A percentile compares a stretch with the other conserved stretches of the same genome.
These are phyloP conservation scores for Nitzschia sp. DNA, from an alignment of 108 stramenopile genomes.

Conservation along the genomic window DNA sequence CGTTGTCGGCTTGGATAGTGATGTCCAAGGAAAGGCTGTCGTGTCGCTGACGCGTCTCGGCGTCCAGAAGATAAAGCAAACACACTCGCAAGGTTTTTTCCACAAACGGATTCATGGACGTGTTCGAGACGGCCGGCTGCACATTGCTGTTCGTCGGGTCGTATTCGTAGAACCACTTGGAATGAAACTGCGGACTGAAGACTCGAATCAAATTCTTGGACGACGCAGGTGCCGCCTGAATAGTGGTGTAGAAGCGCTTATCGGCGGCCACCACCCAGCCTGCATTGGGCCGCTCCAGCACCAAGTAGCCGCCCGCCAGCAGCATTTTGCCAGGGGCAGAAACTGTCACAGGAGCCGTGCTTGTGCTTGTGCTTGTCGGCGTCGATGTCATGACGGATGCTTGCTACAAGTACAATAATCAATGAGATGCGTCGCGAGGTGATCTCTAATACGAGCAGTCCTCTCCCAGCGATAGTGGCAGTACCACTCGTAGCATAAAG, in stretches of 20 bases:
- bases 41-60: neutral
- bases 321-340: slow-evolving; percentile 91
- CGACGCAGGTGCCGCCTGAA: slow-evolving; percentile 17
- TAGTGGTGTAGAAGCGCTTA: slow-evolving; percentile 83
- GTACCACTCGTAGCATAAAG: too few species aligned
- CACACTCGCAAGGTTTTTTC: slow-evolving; percentile 78
- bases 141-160: slow-evolving; percentile 18
- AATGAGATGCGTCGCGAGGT: too few species aligned
- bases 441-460: too few species aligned
- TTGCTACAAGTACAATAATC: neutral
- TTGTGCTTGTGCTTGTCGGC: neutral
- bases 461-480: too few species aligned
- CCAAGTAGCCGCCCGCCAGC: slow-evolving; percentile 93
- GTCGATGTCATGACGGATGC: neutral
- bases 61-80: slow-evolving; percentile 50
- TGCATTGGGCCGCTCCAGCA: slow-evolving; percentile 86
- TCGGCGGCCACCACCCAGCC: slow-evolving; percentile 88
- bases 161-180: slow-evolving; percentile 32
- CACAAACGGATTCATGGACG: slow-evolving; percentile 68
- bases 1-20: slow-evolving; percentile 92
- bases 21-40: slow-evolving; percentile 45
- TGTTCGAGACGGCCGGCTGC: slow-evolving; percentile 21
- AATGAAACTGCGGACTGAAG: slow-evolving; percentile 77
- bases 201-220: slow-evolving; percentile 42
- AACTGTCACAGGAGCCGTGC: too few species aligned